Evolutionary conservation across 1,139 yeast species (phyloP).

Genomic region (Yamadazyma atmosphaerica): DNA sequence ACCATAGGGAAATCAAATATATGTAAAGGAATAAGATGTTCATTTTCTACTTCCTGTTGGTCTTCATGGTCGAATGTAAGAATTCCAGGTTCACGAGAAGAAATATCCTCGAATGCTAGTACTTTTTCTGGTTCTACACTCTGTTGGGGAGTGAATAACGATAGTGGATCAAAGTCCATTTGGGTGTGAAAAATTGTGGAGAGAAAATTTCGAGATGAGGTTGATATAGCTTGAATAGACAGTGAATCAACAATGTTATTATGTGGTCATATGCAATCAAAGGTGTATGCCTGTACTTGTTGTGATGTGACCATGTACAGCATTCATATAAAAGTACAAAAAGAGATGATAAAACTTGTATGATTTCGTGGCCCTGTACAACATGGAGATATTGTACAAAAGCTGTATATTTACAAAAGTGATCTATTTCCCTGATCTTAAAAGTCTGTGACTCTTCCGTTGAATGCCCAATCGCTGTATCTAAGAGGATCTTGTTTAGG

Average conservation of each 20-base stretch:
- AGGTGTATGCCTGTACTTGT: no score
- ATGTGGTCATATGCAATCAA: no score
- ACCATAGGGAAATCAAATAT: conserved; percentile 66
- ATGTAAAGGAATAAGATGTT: conserved; percentile 45
- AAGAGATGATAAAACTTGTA: no score
- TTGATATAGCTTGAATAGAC: not conserved
- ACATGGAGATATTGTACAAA: no score
- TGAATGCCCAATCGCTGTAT: conserved; percentile 93
- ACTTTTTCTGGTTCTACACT: not conserved
- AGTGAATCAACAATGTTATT: no score
- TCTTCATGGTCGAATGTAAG: conserved; percentile 10
- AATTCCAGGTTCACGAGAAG: conserved; percentile 2
- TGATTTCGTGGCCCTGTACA: no score
- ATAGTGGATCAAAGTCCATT: conserved; percentile 46
- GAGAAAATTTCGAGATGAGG: conserved; percentile 7
- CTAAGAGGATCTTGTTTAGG: conserved; percentile 98
- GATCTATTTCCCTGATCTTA: conserved; percentile 22
- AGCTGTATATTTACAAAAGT: not conserved
- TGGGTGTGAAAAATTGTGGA: not conserved
- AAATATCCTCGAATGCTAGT: conserved; percentile 1
- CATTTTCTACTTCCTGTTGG: conserved; percentile 16
- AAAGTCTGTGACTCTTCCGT: conserved; percentile 95
- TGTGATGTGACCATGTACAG: no score
- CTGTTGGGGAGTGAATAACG: conserved; percentile 34
- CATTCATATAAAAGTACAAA: no score